Base-by-base conservation (phyloP, 129 eudicot genomes). In the Scalesia atractyloides region DNA sequence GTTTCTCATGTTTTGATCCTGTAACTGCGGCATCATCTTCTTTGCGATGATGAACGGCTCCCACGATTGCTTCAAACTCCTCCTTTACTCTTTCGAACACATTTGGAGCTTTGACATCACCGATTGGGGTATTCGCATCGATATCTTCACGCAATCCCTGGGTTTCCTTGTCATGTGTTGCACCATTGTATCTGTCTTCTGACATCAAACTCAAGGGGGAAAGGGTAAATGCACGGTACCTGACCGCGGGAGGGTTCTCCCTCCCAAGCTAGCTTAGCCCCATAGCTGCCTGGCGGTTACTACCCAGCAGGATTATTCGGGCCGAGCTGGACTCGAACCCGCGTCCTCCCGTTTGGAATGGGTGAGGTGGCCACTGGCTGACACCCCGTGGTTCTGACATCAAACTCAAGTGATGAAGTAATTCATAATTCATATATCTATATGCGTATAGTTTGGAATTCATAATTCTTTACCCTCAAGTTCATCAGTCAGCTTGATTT, bases 61-160 rank as follows among this genome's bases (percentile, higher is more conserved):
- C 75, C 52, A 64, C 82, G 62, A 91, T 49, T 46, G 97, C 97
- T 81, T 91, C 90, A 53, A 91, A 70, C 76, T 91, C 97, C 85
- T 91, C 97, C 79, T 86, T 88, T 6, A 87, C 88, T 76, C 96
- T 86, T 73, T 84, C 92, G 65, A 91, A 86, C 62, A 84, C 82
- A 64, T 84, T 88, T 49, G 97, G 97, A 39, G 85, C 96, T 71
- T 86, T 91, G 43, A 91, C 80, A 65, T 91, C 85, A 70, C 73
- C 65, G 5, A 73, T 68, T 2, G 86, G 77, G 2, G 96, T 84
- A 58, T 80, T 78, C 53, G n/a, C 82, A 80, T 88, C 87, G 33
- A 88, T 82, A 59, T 91, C 95, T 56, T 79, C 69, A 37, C 84
- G 86, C 79, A 73, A 39, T 16, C 91, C 97, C 78, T 86, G 90